phyloP scores from a whole-genome alignment of 2,329 filamentous ascomycete species.

The Fusarium bulbicola region DNA sequence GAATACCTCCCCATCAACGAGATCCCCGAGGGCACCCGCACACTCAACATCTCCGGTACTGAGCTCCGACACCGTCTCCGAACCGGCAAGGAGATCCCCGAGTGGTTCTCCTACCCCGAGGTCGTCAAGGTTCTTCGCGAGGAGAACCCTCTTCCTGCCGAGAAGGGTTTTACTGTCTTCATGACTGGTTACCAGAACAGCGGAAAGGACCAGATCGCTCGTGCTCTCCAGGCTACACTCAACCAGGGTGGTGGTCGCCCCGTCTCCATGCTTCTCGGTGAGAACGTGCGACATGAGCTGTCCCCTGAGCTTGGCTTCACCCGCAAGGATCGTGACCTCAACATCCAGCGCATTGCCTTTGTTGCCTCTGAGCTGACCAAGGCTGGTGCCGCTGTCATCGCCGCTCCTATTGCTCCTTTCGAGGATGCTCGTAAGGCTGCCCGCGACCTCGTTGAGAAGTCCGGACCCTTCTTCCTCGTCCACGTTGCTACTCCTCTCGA shows the following conservation, averaged over 20 bases:
- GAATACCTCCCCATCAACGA: constrained; percentile 96
- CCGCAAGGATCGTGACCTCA: constrained; percentile 89
- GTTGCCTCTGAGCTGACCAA: constrained; percentile 95
- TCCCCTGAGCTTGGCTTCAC: constrained; percentile 96
- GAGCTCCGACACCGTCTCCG: constrained; percentile 93
- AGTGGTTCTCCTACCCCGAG: constrained; percentile 99
- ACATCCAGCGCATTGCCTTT: constrained; percentile 96
- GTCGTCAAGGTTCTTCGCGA: constrained; percentile 96
- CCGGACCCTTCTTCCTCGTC: constrained; percentile 91
- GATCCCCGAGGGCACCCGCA: constrained; percentile 84
- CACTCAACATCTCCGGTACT: constrained; percentile 85
- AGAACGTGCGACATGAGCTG: constrained; percentile 93
- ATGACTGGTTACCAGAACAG: constrained; percentile 96
- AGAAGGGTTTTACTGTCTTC: constrained; percentile 98
- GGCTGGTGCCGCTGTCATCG: constrained; percentile 93
- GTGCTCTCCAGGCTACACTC: constrained; percentile 93
- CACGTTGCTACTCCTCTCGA: constrained; percentile 95
- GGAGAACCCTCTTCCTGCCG: constrained; percentile 89
- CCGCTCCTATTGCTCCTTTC: constrained; percentile 94
- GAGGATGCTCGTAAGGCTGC: constrained; percentile 80
- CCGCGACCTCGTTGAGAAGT: constrained; percentile 85
- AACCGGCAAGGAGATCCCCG: constrained; percentile 92
- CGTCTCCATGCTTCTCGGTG: constrained; percentile 92
- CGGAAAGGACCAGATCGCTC: constrained; percentile 96
- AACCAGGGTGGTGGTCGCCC: constrained; percentile 98